These are phyloP conservation scores for Ehretia macrophylla DNA, from an alignment of 257 asterid genomes.

Conservation along the genomic window DNA sequence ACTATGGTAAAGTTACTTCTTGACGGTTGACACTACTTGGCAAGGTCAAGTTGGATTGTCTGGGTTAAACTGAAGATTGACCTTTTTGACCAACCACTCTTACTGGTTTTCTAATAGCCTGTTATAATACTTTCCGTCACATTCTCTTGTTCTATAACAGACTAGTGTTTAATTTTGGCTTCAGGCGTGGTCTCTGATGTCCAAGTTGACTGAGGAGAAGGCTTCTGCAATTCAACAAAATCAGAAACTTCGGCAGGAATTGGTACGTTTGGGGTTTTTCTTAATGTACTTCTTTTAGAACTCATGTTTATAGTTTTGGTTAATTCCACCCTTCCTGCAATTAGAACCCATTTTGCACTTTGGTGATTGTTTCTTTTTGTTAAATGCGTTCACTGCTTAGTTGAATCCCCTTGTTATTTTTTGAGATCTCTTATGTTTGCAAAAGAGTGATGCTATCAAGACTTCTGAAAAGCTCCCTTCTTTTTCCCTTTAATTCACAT, in stretches of 20 bases:
- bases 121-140: neutral
- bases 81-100: neutral
- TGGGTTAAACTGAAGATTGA: too few relatives aligned
- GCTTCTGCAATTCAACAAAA: slow-evolving; percentile 50
- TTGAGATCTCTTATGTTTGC: neutral
- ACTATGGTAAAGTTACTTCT: too few relatives aligned
- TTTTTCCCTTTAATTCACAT: too few relatives aligned
- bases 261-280: slow-evolving; percentile 46
- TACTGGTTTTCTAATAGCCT: neutral
- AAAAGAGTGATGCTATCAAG: neutral
- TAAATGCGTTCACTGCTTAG: neutral
- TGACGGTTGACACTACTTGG: too few relatives aligned
- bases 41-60: too few relatives aligned
- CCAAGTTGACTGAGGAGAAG: slow-evolving; percentile 68
- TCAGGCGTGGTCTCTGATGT: slow-evolving; percentile 46
- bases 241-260: slow-evolving; percentile 53
- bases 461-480: too few relatives aligned
- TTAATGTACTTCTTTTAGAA: neutral
- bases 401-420: too few relatives aligned
- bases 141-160: slow-evolving; percentile 1
- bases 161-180: slow-evolving; percentile 14
- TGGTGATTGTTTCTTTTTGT: neutral
- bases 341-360: neutral
- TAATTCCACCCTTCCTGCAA: neutral
- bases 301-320: neutral